Evolutionary conservation across 1,139 yeast species (phyloP), one percentile per base, ranked within the genome.

Genomic region (Lodderomyces metapsilosis): DNA sequence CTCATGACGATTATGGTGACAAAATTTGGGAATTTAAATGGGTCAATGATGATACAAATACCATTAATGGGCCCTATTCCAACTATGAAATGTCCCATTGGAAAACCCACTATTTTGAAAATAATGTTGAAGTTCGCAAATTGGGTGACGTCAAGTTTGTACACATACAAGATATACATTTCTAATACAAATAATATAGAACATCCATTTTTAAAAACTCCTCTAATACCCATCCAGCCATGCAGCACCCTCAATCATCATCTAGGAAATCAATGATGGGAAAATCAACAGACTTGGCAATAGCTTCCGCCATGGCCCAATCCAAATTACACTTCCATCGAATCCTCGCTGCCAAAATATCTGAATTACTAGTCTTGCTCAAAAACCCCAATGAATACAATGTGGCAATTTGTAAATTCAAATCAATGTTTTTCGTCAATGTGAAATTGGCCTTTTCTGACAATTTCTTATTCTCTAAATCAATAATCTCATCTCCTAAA

Each of bases 241-340:
- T 20, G n/a, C n/a, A n/a, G n/a, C n/a, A n/a, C 30, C 16, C 5
- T 25, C 50, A 59, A 18, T 64, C 67, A 16, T 53, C 56, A 35
- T 37, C 40, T 28, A 82, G 47, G 50, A 78, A 84, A 39, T 74
- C 76, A 18, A 66, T 69, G 3, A 84, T 59, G 0, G 80, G 82
- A 46, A 84, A 73, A n/a, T 68, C 62, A 16, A 83, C 58, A 32
- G 78, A 82, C 22, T 63, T 58, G 0, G 88, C 79, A 10, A 83
- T 57, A 15, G 63, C 59, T 44, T 71, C 70, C 5, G 79, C 73
- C 22, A 74, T 68, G 5, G 68, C 63, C 79, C 82, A 82, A 33
- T 72, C 65, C 12, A 80, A 73, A 51, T 80, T 82, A 47, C 82
- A 74, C 51, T 72, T 78, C 88, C 89, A 83, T 44, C 81, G 66